A percentile compares a stretch with the other conserved stretches of the same genome.
Evolutionary conservation across 805 yeast genomes (phyloP).

Genomic region (Lachancea thermotolerans): DNA sequence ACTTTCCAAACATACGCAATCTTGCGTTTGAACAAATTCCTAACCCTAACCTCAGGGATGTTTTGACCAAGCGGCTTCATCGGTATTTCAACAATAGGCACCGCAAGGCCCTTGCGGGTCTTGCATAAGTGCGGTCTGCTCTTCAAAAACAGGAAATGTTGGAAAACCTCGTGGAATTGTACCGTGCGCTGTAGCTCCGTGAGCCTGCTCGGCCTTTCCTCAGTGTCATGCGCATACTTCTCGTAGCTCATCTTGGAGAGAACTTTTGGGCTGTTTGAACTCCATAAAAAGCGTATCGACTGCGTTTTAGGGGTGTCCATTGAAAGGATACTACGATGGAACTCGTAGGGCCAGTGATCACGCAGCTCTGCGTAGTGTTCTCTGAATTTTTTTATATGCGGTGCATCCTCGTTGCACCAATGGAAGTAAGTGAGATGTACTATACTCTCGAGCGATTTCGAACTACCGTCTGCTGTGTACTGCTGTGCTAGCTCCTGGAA

Average conservation of each 20-base stretch:
- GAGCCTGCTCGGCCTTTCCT: slow-evolving; percentile 4
- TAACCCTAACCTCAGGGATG: slow-evolving; percentile 15
- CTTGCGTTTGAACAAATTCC: slow-evolving; percentile 15
- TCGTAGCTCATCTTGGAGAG: slow-evolving; percentile 9
- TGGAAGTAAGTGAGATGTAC: slow-evolving; percentile 14
- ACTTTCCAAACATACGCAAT: slow-evolving; percentile 14
- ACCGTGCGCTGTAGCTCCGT: slow-evolving; percentile 6
- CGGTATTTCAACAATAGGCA: slow-evolving; percentile 22
- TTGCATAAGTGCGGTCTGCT: slow-evolving; percentile 13
- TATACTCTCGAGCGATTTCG: slow-evolving; percentile 14
- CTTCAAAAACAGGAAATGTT: slow-evolving; percentile 18
- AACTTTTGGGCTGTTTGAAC: slow-evolving; percentile 8
- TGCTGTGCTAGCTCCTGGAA: neutral
- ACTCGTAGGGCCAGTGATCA: slow-evolving; percentile 20
- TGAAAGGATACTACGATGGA: slow-evolving; percentile 10
- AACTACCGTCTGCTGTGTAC: neutral
- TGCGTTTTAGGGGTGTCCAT: slow-evolving; percentile 13
- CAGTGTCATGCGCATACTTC: slow-evolving; percentile 11
- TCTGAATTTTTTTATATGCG: slow-evolving; percentile 12
- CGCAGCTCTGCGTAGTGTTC: slow-evolving; percentile 12
- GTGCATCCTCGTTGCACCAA: slow-evolving; percentile 14
- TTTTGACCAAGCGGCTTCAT: slow-evolving; percentile 20
- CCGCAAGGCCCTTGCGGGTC: slow-evolving; percentile 12
- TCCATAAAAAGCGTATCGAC: slow-evolving; percentile 16
- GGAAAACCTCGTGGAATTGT: slow-evolving; percentile 13